Percentiles rank a stretch among this genome's conserved stretches.
phyloP scores from a whole-genome alignment of 768 basidiomycete species.

The Terana coerulea region DNA sequence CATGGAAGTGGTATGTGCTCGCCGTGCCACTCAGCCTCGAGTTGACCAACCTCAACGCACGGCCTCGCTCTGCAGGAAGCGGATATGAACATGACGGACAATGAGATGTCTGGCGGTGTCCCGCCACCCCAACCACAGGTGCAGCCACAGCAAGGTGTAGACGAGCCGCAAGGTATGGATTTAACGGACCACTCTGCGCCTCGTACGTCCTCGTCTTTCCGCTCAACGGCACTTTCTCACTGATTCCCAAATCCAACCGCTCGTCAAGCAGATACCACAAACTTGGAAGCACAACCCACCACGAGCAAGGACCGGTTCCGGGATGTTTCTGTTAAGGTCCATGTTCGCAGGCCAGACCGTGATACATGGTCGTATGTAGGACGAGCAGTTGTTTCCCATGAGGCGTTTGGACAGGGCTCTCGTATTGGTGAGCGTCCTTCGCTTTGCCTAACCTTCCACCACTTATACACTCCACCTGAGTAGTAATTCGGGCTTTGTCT shows the following conservation, averaged over 20 bases:
- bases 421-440: constrained; percentile 61
- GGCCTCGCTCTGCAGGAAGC: constrained; percentile 10
- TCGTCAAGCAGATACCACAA: neutral
- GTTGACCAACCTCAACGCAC: constrained; percentile 11
- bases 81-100: constrained; percentile 22
- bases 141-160: constrained; percentile 4
- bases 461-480: constrained; percentile 10
- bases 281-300: constrained; percentile 19
- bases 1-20: constrained; percentile 15
- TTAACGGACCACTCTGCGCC: neutral
- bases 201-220: neutral
- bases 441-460: constrained; percentile 1
- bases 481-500: constrained; percentile 62
- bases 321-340: constrained; percentile 82
- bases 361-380: constrained; percentile 84
- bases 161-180: constrained; percentile 10
- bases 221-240: neutral
- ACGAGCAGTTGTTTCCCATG: constrained; percentile 72
- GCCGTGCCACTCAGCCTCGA: neutral
- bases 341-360: constrained; percentile 72
- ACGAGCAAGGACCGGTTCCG: constrained; percentile 51
- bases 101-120: neutral
- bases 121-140: constrained; percentile 14
- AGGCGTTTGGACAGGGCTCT: constrained; percentile 70
- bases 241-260: neutral